Percentiles rank a stretch among this genome's conserved stretches.
Evolutionary conservation across 1,284 basidiomycete species (phyloP).

Genomic region (Leccinum subspadiceum): DNA sequence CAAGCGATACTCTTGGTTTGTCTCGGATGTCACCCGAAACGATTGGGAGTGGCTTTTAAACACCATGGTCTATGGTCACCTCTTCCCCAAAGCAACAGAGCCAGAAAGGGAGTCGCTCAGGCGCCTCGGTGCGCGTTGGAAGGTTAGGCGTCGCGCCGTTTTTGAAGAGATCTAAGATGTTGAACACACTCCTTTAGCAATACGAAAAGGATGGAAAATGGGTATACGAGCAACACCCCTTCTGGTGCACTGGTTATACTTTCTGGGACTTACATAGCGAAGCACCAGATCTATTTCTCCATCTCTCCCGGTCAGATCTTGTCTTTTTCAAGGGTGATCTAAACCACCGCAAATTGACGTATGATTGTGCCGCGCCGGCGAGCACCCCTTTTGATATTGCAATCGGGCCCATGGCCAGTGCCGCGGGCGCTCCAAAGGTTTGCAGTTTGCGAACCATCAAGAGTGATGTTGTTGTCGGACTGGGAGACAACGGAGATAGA

Average conservation of each 20-base stretch:
- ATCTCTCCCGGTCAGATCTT: conserved; percentile 87
- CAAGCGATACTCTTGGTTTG: conserved; percentile 90
- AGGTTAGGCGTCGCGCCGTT: conserved; percentile 45
- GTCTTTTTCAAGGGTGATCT: conserved; percentile 97
- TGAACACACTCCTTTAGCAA: conserved; percentile 47
- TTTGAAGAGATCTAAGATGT: background rate
- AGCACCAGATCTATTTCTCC: conserved; percentile 92
- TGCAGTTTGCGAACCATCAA: conserved; percentile 87
- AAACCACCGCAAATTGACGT: conserved; percentile 90
- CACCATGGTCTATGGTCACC: conserved; percentile 82
- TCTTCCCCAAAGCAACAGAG: conserved; percentile 82
- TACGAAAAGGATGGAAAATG: conserved; percentile 94
- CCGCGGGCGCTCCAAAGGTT: conserved; percentile 86
- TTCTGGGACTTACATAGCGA: conserved; percentile 91
- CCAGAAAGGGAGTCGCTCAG: conserved; percentile 81
- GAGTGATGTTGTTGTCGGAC: conserved; percentile 77
- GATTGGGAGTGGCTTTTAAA: conserved; percentile 96
- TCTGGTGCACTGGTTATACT: conserved; percentile 96
- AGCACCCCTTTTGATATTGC: conserved; percentile 89
- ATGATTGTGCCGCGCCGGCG: conserved; percentile 90
- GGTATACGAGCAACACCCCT: conserved; percentile 96
- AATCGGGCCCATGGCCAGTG: conserved; percentile 91
- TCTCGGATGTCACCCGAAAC: conserved; percentile 94
- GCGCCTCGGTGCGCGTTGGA: conserved; percentile 86
- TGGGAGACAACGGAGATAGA: conserved; percentile 68